Evolutionary conservation across 805 yeast species (phyloP), one percentile per base, ranked within the genome.

Genomic region (Saccharomycopsis guyanensis): DNA sequence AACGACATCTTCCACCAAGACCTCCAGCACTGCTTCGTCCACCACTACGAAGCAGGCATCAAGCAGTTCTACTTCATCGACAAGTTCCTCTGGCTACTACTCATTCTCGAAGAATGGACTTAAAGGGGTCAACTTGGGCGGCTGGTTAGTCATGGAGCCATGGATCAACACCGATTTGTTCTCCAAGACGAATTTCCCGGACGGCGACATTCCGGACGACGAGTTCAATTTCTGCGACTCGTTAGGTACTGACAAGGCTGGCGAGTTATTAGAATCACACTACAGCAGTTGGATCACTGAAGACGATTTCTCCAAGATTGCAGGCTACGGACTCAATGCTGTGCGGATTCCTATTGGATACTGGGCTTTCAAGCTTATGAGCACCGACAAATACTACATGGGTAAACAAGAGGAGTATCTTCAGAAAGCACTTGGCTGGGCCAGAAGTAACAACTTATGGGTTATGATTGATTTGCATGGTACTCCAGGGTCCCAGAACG

Each of bases 401-500:
- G 83, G 83, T 20, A 12, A 12, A 12, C 86, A 83, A 49, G 79
- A 76, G 43, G 63, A 66, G 4, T 85, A 82, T 56, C 63, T 86
- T 47, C 76, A 81, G 39, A 64, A 73, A 46, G 85, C 87, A 1
- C 64, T 86, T 38, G 73, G 66, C 37, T 86, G 94, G 94, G 78
- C 84, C 16, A 62, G 75, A 19, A 66, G 68, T 39, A 62, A 79
- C 54, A 80, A 70, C 10, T 64, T 86, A 51, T 75, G 82, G 48
- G 82, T 80, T 4, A 76, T 84, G 80, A 66, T 86, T 44, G 94
- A 86, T 58, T 63, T 86, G 42, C 95, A 86, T 57, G 88, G 93
- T 13, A 79, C 75, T 5, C 93, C 94, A 5, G 93, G 91, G 0
- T 80, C 91, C 1, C 94, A 86, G 57, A 86, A 86, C 60, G 94